phyloP scores from a whole-genome alignment of 192 early-diverging fungal genomes.

The Phlyctochytrium bullatum region DNA sequence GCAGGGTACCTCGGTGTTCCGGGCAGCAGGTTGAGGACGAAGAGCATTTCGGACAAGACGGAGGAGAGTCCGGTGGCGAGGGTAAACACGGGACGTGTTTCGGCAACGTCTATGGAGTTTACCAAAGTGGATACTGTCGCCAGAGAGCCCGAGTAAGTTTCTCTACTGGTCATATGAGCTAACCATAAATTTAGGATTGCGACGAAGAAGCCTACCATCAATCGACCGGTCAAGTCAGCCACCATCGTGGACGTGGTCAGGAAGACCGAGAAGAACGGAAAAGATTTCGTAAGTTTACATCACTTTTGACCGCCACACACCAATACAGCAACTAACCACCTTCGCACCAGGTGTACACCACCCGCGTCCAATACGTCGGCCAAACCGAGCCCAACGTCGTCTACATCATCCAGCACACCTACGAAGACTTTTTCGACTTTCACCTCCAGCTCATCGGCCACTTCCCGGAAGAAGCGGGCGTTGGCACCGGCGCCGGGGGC shows the following conservation, averaged over 20 bases:
- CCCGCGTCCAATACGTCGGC: conserved; percentile 31
- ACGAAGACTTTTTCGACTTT: conserved; percentile 58
- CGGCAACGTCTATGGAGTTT: conserved; percentile 14
- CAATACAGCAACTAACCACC: neutral
- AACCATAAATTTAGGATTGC: neutral
- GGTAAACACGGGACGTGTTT: neutral
- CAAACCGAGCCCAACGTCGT: conserved; percentile 4
- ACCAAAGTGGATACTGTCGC: neutral
- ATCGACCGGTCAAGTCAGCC: conserved; percentile 43
- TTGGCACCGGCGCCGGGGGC: conserved; percentile 15
- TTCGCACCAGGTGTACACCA: conserved; percentile 32
- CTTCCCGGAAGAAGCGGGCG: conserved; percentile 55
- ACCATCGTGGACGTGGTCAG: conserved; percentile 31
- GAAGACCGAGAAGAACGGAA: conserved; percentile 4
- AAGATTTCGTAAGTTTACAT: conserved; percentile 21
- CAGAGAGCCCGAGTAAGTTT: too few relatives aligned
- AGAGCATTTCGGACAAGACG: neutral
- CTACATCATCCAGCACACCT: conserved; percentile 36
- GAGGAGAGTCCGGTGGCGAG: neutral
- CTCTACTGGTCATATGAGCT: too few relatives aligned
- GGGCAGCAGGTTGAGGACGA: neutral
- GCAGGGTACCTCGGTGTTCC: neutral
- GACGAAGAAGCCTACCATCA: conserved; percentile 22
- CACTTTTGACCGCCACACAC: too few relatives aligned
- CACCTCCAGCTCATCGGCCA: conserved; percentile 57